Evolutionary conservation across 2,329 filamentous ascomycete genomes (phyloP).

Genomic region (Fusarium irregulare): DNA sequence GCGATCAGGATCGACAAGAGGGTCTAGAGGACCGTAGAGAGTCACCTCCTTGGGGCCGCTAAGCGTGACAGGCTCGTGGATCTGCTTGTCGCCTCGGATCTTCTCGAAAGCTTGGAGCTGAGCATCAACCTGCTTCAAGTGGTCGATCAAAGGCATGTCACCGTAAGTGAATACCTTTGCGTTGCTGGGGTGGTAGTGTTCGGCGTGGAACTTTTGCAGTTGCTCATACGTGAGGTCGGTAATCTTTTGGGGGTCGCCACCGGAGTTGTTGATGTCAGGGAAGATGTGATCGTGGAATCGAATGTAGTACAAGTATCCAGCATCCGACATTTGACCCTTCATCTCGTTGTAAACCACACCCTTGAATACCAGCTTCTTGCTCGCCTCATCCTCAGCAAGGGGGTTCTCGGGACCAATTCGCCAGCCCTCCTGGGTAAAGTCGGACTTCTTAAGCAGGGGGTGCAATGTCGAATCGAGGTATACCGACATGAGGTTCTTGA

Average conservation of each 20-base stretch:
- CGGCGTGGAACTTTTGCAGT: conserved; percentile 85
- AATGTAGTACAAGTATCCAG: conserved; percentile 95
- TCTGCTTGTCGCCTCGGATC: conserved; percentile 75
- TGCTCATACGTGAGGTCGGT: conserved; percentile 94
- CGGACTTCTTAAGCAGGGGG: conserved; percentile 87
- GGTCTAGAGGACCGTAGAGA: conserved; percentile 85
- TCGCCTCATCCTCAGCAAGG: conserved; percentile 65
- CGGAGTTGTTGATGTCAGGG: conserved; percentile 94
- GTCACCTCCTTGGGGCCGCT: conserved; percentile 75
- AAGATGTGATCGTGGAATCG: conserved; percentile 95
- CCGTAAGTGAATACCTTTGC: conserved; percentile 96
- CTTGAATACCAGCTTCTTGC: conserved; percentile 87
- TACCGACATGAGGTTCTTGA: conserved; percentile 94
- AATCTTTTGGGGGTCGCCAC: conserved; percentile 95
- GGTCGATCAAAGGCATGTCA: conserved; percentile 85
- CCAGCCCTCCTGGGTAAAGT: conserved; percentile 98
- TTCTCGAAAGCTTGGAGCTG: conserved; percentile 79
- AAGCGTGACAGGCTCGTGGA: conserved; percentile 81
- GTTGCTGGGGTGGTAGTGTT: conserved; percentile 98
- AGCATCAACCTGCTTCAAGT: conserved; percentile 81
- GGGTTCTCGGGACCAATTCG: conserved; percentile 93
- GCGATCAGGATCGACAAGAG: conserved; percentile 83
- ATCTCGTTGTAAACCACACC: conserved; percentile 99
- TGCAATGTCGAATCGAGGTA: conserved; percentile 95
- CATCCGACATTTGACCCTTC: conserved; percentile 99